These are phyloP conservation scores for Pseudotsuga menziesii DNA, from an alignment of 75 land plant species.

Conservation along the genomic window DNA sequence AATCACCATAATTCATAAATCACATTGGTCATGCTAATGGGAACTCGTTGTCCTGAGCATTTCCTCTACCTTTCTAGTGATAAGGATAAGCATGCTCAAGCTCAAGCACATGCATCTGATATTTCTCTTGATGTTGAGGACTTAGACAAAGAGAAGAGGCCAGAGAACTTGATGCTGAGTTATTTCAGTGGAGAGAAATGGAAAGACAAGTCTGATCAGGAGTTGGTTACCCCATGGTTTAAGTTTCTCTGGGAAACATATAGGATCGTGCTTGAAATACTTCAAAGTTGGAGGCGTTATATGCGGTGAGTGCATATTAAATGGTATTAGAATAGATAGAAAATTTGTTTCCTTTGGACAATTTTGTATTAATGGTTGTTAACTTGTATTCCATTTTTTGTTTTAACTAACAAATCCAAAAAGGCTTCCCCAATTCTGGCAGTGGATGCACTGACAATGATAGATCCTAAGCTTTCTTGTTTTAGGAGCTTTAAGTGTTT, in stretches of 20 bases:
- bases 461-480: not conserved
- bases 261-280: conserved; percentile 83
- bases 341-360: no score
- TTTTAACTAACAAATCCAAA: not conserved
- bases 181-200: conserved; percentile 96
- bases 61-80: conserved; percentile 84
- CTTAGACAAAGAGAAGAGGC: conserved; percentile 83
- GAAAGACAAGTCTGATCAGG: conserved; percentile 86
- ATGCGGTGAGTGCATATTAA: conserved; percentile 57
- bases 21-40: no score
- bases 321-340: no score
- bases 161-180: conserved; percentile 92
- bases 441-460: not conserved
- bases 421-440: not conserved
- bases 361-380: no score
- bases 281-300: conserved; percentile 86
- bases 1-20: no score
- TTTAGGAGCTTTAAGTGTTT: not conserved
- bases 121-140: conserved; percentile 90
- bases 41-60: conserved; percentile 37
- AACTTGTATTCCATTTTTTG: not conserved
- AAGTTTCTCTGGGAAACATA: conserved; percentile 97
- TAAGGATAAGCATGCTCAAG: conserved; percentile 43
- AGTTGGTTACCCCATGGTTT: conserved; percentile 95
- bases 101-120: no score